A percentile compares a stretch with the other conserved stretches of the same genome.
Evolutionary conservation across 2,329 filamentous ascomycete species (phyloP).

Genomic region (Botrytis medusae): DNA sequence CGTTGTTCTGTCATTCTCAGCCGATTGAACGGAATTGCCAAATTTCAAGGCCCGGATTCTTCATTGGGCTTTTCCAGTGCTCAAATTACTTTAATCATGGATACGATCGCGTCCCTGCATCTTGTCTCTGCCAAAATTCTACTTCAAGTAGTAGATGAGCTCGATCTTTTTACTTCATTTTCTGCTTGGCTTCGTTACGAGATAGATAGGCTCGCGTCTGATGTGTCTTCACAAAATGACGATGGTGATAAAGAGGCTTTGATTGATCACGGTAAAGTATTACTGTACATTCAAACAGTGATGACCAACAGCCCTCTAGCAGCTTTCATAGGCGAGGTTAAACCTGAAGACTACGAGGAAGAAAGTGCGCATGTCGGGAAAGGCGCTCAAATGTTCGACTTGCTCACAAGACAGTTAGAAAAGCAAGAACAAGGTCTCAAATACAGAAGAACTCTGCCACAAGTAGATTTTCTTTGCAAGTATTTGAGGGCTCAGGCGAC

Average conservation of each 20-base stretch:
- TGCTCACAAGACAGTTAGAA: constrained; percentile 43
- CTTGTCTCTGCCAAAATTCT: constrained; percentile 74
- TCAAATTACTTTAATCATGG: constrained; percentile 64
- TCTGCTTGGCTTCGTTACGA: constrained; percentile 81
- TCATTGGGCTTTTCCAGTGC: constrained; percentile 65
- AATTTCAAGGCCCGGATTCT: constrained; percentile 68
- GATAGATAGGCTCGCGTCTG: constrained; percentile 72
- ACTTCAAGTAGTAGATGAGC: constrained; percentile 69
- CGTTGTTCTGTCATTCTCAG: constrained; percentile 78
- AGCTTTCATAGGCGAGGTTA: constrained; percentile 56
- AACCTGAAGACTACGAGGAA: constrained; percentile 51
- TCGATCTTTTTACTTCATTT: constrained; percentile 74
- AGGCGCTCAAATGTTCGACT: constrained; percentile 48
- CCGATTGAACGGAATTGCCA: constrained; percentile 78
- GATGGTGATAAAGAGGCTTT: constrained; percentile 78
- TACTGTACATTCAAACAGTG: constrained; percentile 75
- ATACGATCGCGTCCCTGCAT: constrained; percentile 72
- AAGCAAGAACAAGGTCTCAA: constrained; percentile 34
- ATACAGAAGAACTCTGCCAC: constrained; percentile 54
- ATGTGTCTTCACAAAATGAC: constrained; percentile 58
- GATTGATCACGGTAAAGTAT: constrained; percentile 69
- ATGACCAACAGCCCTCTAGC: constrained; percentile 65
- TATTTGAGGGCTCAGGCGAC: constrained; percentile 58
- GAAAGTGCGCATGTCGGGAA: constrained; percentile 48
- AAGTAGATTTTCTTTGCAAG: constrained; percentile 62